phyloP scores from a whole-genome alignment of 495 filamentous ascomycete genomes.

The Trichocladium antarcticum region DNA sequence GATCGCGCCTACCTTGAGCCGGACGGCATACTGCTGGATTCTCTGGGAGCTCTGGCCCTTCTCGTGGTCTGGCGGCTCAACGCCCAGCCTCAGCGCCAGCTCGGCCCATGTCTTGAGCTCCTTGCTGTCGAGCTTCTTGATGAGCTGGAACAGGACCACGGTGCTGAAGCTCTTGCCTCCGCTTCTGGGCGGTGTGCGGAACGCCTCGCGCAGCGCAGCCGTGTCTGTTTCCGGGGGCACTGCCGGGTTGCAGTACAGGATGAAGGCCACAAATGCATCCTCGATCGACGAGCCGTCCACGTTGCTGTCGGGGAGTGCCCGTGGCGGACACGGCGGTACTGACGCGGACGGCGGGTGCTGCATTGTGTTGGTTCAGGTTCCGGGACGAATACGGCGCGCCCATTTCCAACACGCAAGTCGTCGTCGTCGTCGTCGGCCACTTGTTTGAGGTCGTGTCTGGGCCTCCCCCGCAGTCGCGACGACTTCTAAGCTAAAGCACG shows the following conservation, averaged over 20 bases:
- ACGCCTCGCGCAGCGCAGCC: conserved; percentile 62
- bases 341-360: conserved; percentile 9
- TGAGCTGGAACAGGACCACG: conserved; percentile 69
- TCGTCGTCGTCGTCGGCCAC: too few relatives aligned
- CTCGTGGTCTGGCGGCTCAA: conserved; percentile 71
- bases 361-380: background rate
- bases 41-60: conserved; percentile 94
- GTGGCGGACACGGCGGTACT: conserved; percentile 15
- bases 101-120: conserved; percentile 97
- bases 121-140: conserved; percentile 68
- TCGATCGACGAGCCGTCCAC: conserved; percentile 69
- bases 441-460: too few relatives aligned
- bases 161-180: conserved; percentile 88
- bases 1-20: conserved; percentile 60
- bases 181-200: conserved; percentile 77
- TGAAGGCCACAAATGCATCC: conserved; percentile 77
- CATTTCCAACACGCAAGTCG: too few relatives aligned
- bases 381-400: too few relatives aligned
- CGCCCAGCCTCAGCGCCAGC: conserved; percentile 77
- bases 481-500: too few relatives aligned
- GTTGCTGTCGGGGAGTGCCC: conserved; percentile 52
- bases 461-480: too few relatives aligned
- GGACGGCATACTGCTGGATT: conserved; percentile 92
- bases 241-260: conserved; percentile 83
- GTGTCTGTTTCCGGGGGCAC: conserved; percentile 63